Base-by-base conservation (phyloP, 1,284 basidiomycete species). In the Sanghuangporus sanghuang region DNA sequence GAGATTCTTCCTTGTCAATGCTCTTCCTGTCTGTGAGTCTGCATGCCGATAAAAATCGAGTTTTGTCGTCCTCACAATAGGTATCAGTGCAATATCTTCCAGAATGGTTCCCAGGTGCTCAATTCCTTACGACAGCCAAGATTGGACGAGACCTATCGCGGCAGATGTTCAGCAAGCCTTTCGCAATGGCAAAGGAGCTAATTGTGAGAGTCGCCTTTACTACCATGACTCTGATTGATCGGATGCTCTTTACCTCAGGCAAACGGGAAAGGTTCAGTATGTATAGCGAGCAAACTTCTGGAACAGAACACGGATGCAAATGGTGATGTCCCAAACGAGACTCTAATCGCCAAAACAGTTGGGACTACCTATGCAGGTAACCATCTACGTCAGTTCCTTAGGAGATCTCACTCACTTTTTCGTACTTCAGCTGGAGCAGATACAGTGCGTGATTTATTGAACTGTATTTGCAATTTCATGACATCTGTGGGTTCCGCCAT, bases 71-170 rank as follows among this genome's bases (percentile, higher is more conserved):
- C 27, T 32, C 27, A 46, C 16, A 3, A 1, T 46, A n/a, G 5
- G 7, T n/a, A 46, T 14, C 16, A 69, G 68, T 69, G 48, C 59
- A 62, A 40, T 62, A 66, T 53, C 21, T 67, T 21, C 68, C 68
- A 4, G 44, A 27, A 39, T 69, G 68, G 68, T 58, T 69, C 42
- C 68, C 68, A 3, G 67, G 67, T 27, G 59, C 62, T 21, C 18
- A 53, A 9, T 68, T 68, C 53, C 64, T 67, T 21, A 58, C 52
- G 14, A 23, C 59, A 6, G 61, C 62, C 9, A 59, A 58, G 44
- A 35, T 21, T 18, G 61, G 54, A 1, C 53, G 53, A 9, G 14
- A 23, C 23, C 49, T 64, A 11, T 59, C 61, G 18, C 49, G n/a
- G 36, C 52, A 14, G 27, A 64, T 64, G 63, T 42, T 57, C 14